These are phyloP conservation scores for Dalbergia cochinchinensis DNA, from an alignment of 306 rosid species.

Conservation along the genomic window DNA sequence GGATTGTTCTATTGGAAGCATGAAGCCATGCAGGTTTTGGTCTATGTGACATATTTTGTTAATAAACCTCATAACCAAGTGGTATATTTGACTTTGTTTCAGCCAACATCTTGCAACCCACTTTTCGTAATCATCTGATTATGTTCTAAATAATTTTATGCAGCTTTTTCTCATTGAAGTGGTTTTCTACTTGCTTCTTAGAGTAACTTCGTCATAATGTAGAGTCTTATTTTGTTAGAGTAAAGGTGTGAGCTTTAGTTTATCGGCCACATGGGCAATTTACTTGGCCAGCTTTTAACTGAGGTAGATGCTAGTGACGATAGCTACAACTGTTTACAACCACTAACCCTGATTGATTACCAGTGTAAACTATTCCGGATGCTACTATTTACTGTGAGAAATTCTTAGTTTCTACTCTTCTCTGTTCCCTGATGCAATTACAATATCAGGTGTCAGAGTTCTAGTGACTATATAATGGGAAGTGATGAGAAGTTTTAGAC, in stretches of 20 bases:
- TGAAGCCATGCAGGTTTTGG: constrained; percentile 18
- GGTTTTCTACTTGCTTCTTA: not conserved
- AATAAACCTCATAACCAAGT: constrained; percentile 1
- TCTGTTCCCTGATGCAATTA: too few species aligned
- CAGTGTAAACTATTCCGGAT: too few species aligned
- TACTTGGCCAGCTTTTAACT: not conserved
- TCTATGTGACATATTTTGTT: not conserved
- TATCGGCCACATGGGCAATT: not conserved
- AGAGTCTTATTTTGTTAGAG: constrained; percentile 11
- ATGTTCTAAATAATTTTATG: not conserved
- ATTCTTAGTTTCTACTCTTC: too few species aligned
- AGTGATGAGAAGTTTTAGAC: too few species aligned
- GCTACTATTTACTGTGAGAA: too few species aligned
- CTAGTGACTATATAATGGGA: too few species aligned
- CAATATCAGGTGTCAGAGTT: too few species aligned
- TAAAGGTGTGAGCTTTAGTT: not conserved
- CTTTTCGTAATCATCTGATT: not conserved
- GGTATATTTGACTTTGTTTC: not conserved
- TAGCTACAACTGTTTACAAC: too few species aligned
- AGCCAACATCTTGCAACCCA: not conserved
- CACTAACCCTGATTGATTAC: too few species aligned
- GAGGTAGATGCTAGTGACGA: not conserved
- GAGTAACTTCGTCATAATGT: constrained; percentile 11
- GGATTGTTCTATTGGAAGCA: not conserved
- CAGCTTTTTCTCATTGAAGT: constrained; percentile 4